Base-by-base conservation (phyloP, 192 early-diverging fungal species). In the Anaeromyces robustus region DNA sequence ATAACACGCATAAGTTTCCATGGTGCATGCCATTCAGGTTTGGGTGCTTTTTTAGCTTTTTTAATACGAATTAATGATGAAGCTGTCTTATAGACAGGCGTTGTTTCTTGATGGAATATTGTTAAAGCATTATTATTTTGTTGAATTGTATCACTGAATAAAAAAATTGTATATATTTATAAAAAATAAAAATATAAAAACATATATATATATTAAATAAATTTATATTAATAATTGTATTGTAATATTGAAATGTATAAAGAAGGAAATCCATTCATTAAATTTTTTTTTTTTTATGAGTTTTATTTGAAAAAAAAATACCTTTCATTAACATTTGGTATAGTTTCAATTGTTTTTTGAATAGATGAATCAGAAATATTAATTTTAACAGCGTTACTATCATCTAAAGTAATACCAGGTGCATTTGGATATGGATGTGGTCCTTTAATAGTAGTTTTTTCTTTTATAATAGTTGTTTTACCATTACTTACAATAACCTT, bases 1-100 rank as follows among this genome's bases (percentile, higher is more conserved):
- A 99, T 98, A 52, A 98, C 91, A 79, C 88, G 89, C 95, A 95
- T 96, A 80, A 99, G 87, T 87, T 96, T 97, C 98, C 98, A 99
- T 30, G 98, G 98, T 68, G 98, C 95, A 86, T 99, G 98, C 98
- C 98, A 99, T 43, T 91, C 87, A 7, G 98, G 98, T 78, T 92
- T 90, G 29, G 88, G 86, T n/a, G 88, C 82, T 80, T 88, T 88
- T 77, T 87, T 80, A 18, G 86, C 80, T 77, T 92, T 86, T 77
- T 89, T 87, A 80, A 90, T 84, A 26, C 88, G 81, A 22, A 30
- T 30, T 39, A 83, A 68, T n/a, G 52, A 68, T 0, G 18, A 26
- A 9, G 52, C 22, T 9, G 52, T 68, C 26, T 26, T 68, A 68
- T 68, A 68, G 26, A 68, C 52, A n/a, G 52, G 52, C 9, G 26